Evolutionary conservation across 306 rosid genomes (phyloP).

Genomic region (Benincasa hispida): DNA sequence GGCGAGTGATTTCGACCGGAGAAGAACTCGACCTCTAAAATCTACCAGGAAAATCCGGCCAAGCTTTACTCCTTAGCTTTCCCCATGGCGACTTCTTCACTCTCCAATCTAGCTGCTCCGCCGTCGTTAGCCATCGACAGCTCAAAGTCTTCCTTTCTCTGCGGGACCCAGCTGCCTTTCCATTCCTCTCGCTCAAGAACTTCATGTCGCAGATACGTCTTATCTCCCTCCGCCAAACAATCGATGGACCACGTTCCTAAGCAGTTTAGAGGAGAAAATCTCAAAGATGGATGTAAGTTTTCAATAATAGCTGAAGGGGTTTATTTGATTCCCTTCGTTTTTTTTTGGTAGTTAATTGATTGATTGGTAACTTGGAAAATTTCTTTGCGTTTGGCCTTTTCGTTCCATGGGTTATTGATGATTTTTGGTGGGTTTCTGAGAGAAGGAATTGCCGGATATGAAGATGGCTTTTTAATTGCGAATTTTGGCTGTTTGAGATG

Average conservation of each 20-base stretch:
- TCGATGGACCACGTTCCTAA: conserved; percentile 67
- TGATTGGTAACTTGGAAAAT: neutral
- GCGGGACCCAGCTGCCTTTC: conserved; percentile 33
- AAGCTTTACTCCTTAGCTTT: neutral
- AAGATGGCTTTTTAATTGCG: neutral
- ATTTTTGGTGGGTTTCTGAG: neutral
- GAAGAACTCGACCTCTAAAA: neutral
- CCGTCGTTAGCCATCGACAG: conserved; percentile 14
- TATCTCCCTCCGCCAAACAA: conserved; percentile 22
- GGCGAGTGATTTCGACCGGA: neutral
- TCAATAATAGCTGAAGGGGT: neutral
- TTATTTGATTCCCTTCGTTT: neutral
- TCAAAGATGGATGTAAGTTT: conserved; percentile 77
- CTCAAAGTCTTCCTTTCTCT: conserved; percentile 31
- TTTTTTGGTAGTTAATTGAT: neutral
- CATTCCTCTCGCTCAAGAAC: conserved; percentile 4
- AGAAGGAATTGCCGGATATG: neutral
- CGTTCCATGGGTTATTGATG: neutral
- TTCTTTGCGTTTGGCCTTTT: neutral
- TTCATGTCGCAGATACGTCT: conserved; percentile 23
- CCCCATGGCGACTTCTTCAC: conserved; percentile 56
- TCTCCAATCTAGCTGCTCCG: conserved; percentile 25
- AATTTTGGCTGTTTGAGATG: neutral
- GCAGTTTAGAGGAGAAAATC: conserved; percentile 70
- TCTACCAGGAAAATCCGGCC: neutral